Percentiles rank a stretch among this genome's conserved stretches.
Conservation (phyloP, 805 yeast species). For the Yarrowia osloensis region DNA sequence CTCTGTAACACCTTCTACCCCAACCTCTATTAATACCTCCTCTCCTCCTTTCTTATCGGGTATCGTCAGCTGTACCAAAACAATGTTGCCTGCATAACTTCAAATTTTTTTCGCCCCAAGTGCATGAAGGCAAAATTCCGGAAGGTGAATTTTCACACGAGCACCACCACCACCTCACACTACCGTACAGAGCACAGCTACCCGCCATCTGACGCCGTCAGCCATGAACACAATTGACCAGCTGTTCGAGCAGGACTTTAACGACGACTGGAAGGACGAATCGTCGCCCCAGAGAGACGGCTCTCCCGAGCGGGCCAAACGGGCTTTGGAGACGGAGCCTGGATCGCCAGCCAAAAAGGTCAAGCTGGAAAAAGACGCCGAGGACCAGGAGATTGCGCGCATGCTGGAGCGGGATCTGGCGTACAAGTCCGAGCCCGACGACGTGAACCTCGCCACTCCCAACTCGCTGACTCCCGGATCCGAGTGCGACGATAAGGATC, state of each 20-base stretch:
- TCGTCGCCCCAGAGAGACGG: not conserved
- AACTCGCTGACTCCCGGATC: constrained; percentile 23
- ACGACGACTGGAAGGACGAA: constrained; percentile 23
- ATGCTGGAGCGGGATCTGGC: constrained; percentile 10
- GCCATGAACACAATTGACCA: constrained; percentile 30
- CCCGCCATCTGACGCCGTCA: not conserved
- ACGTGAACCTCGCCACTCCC: constrained; percentile 18
- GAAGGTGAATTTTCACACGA: not conserved
- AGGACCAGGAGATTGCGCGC: constrained; percentile 6
- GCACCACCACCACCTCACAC: not conserved
- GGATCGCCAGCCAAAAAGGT: not conserved
- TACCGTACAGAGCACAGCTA: not conserved
- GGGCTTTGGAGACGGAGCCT: not conserved
- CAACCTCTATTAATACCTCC: too few species aligned
- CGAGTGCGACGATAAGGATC: constrained; percentile 15
- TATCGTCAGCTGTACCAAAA: not conserved
- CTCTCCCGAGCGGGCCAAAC: not conserved
- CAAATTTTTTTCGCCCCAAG: constrained; percentile 4
- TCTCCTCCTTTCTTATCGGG: not conserved
- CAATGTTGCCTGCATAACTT: constrained; percentile 16
- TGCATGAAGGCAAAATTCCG: constrained; percentile 8
- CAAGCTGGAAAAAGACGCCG: constrained; percentile 1
- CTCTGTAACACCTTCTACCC: not conserved
- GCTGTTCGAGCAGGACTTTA: constrained; percentile 29
- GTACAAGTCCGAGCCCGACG: constrained; percentile 14